Conservation (phyloP, 164 flowering plant genomes). For the Vitis amurensis region DNA sequence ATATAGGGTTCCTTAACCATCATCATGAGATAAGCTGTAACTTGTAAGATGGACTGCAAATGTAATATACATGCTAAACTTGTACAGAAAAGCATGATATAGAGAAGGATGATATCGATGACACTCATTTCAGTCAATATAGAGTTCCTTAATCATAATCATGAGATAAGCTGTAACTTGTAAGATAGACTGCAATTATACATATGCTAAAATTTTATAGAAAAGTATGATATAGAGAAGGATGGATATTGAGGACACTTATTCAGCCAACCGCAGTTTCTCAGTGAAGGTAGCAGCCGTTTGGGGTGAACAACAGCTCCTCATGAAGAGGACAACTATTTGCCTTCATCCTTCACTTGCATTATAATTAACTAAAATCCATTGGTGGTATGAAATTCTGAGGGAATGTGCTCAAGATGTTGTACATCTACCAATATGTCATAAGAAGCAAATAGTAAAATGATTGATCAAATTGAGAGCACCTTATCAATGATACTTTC, state of each 20-base stretch:
- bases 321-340: too few species aligned
- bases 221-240: background rate
- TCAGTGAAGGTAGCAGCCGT: background rate
- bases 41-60: too few species aligned
- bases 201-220: background rate
- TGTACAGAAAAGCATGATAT: too few species aligned
- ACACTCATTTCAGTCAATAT: too few species aligned
- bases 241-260: background rate
- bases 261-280: background rate
- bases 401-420: background rate
- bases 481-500: conserved; percentile 98
- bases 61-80: too few species aligned
- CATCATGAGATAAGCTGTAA: too few species aligned
- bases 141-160: background rate
- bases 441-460: background rate
- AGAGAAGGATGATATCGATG: too few species aligned
- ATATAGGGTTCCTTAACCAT: too few species aligned
- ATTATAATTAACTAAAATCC: too few species aligned
- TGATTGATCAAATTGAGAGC: conserved; percentile 3
- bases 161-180: background rate
- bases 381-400: background rate
- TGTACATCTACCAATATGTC: background rate
- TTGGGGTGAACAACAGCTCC: too few species aligned
- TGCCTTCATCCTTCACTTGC: too few species aligned
- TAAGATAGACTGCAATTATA: background rate